These are phyloP conservation scores for Leccinum subgranulosum DNA, from an alignment of 768 basidiomycete genomes.

Conservation along the genomic window DNA sequence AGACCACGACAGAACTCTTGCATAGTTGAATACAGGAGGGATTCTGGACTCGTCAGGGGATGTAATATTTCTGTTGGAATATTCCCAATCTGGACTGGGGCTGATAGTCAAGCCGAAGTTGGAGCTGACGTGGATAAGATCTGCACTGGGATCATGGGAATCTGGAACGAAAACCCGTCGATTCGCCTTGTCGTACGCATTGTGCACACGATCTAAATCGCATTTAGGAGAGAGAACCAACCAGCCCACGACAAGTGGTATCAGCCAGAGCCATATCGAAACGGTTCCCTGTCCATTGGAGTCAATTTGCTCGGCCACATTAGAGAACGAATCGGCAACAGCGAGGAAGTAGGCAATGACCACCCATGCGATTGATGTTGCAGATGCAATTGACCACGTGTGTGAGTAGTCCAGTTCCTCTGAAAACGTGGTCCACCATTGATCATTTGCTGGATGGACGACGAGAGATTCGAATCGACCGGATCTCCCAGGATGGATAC, in stretches of 20 bases:
- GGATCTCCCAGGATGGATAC: constrained; percentile 24
- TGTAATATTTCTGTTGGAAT: neutral
- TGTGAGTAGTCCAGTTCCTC: constrained; percentile 36
- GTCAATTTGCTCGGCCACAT: constrained; percentile 18
- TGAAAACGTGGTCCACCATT: constrained; percentile 38
- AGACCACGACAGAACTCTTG: constrained; percentile 23
- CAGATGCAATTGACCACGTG: constrained; percentile 40
- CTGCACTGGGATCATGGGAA: neutral
- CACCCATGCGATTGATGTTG: constrained; percentile 42
- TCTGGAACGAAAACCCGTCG: neutral
- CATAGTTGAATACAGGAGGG: constrained; percentile 22
- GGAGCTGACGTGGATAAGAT: neutral
- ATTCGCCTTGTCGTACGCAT: constrained; percentile 15
- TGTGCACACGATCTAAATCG: constrained; percentile 29
- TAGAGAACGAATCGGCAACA: constrained; percentile 15
- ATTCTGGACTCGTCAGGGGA: constrained; percentile 19
- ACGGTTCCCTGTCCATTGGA: constrained; percentile 38
- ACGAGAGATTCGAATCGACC: constrained; percentile 39
- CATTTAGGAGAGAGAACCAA: constrained; percentile 40
- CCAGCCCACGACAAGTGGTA: constrained; percentile 41
- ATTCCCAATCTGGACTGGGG: constrained; percentile 3
- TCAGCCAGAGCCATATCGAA: constrained; percentile 42
- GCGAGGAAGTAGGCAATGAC: constrained; percentile 37
- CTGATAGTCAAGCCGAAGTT: constrained; percentile 19
- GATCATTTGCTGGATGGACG: constrained; percentile 39